Evolutionary conservation across 2,329 filamentous ascomycete genomes (phyloP), one percentile per base, ranked within the genome.

Genomic region (Arthrobotrys sinensis): DNA sequence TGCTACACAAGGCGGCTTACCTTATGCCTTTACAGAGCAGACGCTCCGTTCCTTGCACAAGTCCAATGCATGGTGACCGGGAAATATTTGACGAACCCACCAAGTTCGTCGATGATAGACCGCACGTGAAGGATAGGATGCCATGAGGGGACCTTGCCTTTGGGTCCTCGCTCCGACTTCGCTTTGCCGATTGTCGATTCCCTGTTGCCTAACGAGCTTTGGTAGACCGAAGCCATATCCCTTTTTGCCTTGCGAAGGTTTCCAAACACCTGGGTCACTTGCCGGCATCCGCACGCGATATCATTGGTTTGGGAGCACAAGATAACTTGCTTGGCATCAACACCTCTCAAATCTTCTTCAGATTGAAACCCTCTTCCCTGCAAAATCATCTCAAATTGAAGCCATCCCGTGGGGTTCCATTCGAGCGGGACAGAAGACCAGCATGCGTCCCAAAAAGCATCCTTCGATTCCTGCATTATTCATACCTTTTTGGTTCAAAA

Each of bases 301-400:
- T 69, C 53, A 78, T 78, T 78, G 75, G 75, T 53, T 64, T 71
- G 67, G 52, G 46, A 50, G 36, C 50, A 45, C 38, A 46, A 68
- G 66, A 71, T 52, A 66, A 38, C n/a, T 40, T n/a, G 32, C 66
- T 77, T 77, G 73, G 73, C 73, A 66, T 66, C 50, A 65, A 53
- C 60, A 64, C 73, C 55, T 57, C 68, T 72, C 71, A 63, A 60
- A 65, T 67, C 40, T 67, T 68, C 70, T 62, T 71, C 40, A 50
- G 50, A 34, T 65, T 77, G 66, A 77, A 70, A 77, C 73, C 52
- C 16, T 8, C 65, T 60, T 43, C 55, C 60, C 73, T 60, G 57
- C 12, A 62, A 48, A 65, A 62, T 53, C 46, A 78, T 78, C 75
- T 78, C 66, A 78, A 78, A 78, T 72, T 36, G 64, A 52, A 53